These are phyloP conservation scores for Sporothrix pseudoabietina DNA, from an alignment of 2,329 filamentous ascomycete species.

Conservation along the genomic window DNA sequence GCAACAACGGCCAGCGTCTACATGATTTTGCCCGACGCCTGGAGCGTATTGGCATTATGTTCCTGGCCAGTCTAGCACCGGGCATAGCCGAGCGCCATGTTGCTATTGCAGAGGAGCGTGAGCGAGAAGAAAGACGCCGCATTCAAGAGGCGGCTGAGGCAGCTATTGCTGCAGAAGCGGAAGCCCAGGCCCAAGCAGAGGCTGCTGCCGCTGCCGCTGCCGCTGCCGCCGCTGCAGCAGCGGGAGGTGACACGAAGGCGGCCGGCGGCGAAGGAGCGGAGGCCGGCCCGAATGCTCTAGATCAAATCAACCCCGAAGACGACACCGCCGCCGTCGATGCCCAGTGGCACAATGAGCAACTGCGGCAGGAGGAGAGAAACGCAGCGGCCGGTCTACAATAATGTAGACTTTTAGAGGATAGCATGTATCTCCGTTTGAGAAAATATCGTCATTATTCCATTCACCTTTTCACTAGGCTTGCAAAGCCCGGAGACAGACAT, in stretches of 20 bases:
- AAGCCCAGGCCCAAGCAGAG: slow-evolving; percentile 38
- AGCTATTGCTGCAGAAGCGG: slow-evolving; percentile 36
- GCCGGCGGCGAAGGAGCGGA: neutral
- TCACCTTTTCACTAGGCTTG: neutral
- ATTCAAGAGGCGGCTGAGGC: slow-evolving; percentile 46
- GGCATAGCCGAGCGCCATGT: slow-evolving; percentile 68
- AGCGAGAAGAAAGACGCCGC: slow-evolving; percentile 49
- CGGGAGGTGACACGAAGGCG: slow-evolving; percentile 31
- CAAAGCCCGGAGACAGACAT: neutral
- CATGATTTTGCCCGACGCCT: slow-evolving; percentile 54
- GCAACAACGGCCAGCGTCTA: slow-evolving; percentile 53
- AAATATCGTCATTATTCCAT: neutral
- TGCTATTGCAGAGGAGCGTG: slow-evolving; percentile 57
- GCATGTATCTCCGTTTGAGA: neutral
- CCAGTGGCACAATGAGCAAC: neutral
- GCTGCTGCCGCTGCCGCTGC: slow-evolving; percentile 41
- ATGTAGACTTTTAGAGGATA: neutral
- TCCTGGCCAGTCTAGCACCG: slow-evolving; percentile 66
- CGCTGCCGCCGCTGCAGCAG: slow-evolving; percentile 37
- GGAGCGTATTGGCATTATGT: slow-evolving; percentile 63
- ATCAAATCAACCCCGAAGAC: neutral
- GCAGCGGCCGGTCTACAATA: neutral
- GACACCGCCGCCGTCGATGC: neutral
- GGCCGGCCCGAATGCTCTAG: neutral
- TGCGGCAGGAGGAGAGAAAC: neutral